These are phyloP conservation scores for Pleurotus sapidus DNA, from an alignment of 768 basidiomycete species.

Conservation along the genomic window DNA sequence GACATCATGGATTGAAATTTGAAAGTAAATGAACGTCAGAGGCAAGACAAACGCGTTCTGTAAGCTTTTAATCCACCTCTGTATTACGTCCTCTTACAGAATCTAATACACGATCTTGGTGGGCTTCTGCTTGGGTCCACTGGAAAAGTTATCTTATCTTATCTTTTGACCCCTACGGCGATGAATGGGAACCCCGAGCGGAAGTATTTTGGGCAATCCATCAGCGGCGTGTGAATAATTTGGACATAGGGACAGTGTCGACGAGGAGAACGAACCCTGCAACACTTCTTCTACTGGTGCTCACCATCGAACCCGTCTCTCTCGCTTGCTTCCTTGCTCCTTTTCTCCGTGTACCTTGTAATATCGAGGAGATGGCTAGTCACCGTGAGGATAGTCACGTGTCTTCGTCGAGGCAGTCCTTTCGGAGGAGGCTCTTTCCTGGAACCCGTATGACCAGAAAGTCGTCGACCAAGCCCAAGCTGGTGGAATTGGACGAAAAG, in stretches of 20 bases:
- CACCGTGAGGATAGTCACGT: slow-evolving; percentile 9
- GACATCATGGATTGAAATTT: too few species aligned
- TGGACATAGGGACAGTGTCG: neutral
- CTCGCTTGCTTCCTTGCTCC: slow-evolving; percentile 3
- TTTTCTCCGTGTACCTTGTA: slow-evolving; percentile 10
- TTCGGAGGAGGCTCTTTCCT: slow-evolving; percentile 31
- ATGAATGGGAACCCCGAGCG: neutral
- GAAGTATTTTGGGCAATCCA: slow-evolving; percentile 1
- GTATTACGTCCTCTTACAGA: too few species aligned
- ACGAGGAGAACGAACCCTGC: neutral
- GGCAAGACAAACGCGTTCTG: too few species aligned
- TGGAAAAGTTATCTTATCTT: too few species aligned
- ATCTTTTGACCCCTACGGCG: too few species aligned
- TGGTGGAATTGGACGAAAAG: neutral
- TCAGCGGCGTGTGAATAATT: slow-evolving; percentile 1
- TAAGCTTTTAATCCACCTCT: too few species aligned
- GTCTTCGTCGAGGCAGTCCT: slow-evolving; percentile 22
- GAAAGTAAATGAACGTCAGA: too few species aligned
- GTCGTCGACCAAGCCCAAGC: slow-evolving; percentile 17
- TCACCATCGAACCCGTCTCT: neutral
- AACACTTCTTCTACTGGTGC: neutral
- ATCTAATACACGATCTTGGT: too few species aligned
- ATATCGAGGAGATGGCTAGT: slow-evolving; percentile 7
- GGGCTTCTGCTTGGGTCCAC: too few species aligned
- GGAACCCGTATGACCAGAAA: slow-evolving; percentile 15